Evolutionary conservation across 2,329 filamentous ascomycete species (phyloP), one percentile per base, ranked within the genome.

Genomic region (Venturia effusa): DNA sequence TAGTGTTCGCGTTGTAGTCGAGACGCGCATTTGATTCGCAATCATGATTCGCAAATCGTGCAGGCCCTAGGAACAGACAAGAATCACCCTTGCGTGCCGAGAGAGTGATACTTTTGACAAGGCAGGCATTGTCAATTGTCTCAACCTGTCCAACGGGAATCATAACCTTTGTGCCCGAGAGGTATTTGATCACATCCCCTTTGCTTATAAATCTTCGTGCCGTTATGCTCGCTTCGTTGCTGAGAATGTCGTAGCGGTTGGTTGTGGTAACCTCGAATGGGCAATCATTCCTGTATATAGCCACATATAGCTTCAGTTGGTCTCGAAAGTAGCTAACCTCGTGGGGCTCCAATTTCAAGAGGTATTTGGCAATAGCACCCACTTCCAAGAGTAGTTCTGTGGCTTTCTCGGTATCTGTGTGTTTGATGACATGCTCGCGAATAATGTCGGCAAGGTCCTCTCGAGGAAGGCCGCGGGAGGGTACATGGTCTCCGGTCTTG

Each of bases 81-180:
- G 92, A 89, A 66, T 88, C 88, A 76, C 96, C 97, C 76, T 89
- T 93, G 65, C 94, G 84, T 68, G 91, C 93, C 67, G 92, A 96
- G 71, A 97, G 89, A 39, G 99, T 92, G 67, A 99, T 92, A 74
- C 92, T 97, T 74, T 99, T 99, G 73, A 99, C 94, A 71, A 93
- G 92, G 72, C 94, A 89, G 66, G 86, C 88, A 67, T 87, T 76
- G 32, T 91, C 88, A 65, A 97, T 83, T 64, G 89, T 86, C 66
- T 86, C 83, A 73, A 97, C 94, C 74, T 99, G 93, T 73, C 96
- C 89, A 39, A 89, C 87, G 0, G 92, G 96, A 78, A 99, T 94
- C 45, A 89, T 84, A 30, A 99, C 93, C 71, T 97, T 89, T 15
- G 95, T 94, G 1, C 94, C 94, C 8, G 86, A 88, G 8, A 99